Evolutionary conservation across 352 stramenopile species (phyloP), one percentile per base, ranked within the genome.

Genomic region (Saprolegnia diclina): DNA sequence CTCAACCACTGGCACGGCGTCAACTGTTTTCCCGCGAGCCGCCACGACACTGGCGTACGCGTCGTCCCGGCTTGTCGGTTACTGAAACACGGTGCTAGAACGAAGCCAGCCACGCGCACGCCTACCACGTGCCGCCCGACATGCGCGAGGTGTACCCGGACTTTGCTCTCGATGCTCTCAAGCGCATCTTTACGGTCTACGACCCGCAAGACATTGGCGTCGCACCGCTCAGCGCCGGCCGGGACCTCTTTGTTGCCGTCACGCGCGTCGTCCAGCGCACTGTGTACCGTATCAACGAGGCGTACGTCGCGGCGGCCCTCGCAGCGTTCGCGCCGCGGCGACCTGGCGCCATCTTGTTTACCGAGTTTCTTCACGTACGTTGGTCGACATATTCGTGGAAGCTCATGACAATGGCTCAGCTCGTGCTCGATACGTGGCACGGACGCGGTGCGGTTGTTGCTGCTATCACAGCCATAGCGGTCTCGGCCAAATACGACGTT

Each of bases 1-100:
- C 26, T 69, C 19, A 69, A 69, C 53, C 63, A 69, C 46, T 69
- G 63, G 63, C 45, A 69, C 26, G 63, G 63, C 53, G 18, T 69
- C 45, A 69, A 69, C 32, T 24, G 63, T 37, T 40, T 48, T 32
- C 38, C 63, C n/a, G 22, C 46, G 7, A 69, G 42, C 16, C 63
- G 63, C 32, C 21, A 45, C 50, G 42, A 48, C 42, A n/a, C 42
- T n/a, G 13, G 13, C 11, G 52, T 59, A 59, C 29, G 2, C 29
- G 29, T 35, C 29, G 29, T 35, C 29, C 29, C 29, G 5, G n/a
- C n/a, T n/a, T n/a, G n/a, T n/a, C n/a, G n/a, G n/a, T n/a, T n/a
- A n/a, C n/a, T 35, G 2, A 5, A 35, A 5, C 29, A 35, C 5
- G 29, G 2, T 35, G 5, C 29, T 35, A 35, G 29, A 35, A 5